Evolutionary conservation across 2,329 filamentous ascomycete species (phyloP).

Genomic region (Ascochyta pisi): DNA sequence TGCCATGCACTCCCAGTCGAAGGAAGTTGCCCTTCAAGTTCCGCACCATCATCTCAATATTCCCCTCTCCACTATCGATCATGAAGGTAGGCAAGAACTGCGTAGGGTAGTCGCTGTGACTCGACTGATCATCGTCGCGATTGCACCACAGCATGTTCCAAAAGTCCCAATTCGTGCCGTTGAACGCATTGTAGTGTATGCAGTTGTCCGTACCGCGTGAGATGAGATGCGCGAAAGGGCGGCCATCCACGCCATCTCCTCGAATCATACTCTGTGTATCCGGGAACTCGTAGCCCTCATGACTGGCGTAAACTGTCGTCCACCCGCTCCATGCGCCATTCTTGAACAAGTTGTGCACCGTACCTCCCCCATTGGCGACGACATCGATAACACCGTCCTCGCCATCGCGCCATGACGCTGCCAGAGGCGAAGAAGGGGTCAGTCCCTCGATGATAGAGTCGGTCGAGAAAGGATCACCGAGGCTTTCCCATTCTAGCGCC

Average conservation of each 20-base stretch:
- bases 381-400: slow-evolving; percentile 15
- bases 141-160: slow-evolving; percentile 4
- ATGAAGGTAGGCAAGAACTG: slow-evolving; percentile 6
- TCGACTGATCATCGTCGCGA: not conserved
- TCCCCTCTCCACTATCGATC: not conserved
- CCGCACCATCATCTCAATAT: not conserved
- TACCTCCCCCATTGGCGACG: not conserved
- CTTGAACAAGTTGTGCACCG: slow-evolving; percentile 10
- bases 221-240: slow-evolving; percentile 13
- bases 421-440: not conserved
- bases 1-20: not conserved
- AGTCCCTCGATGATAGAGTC: not conserved
- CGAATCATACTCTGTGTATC: slow-evolving; percentile 19
- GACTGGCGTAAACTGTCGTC: slow-evolving; percentile 7
- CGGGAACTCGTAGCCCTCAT: slow-evolving; percentile 15
- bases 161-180: slow-evolving; percentile 13
- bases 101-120: not conserved
- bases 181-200: slow-evolving; percentile 12
- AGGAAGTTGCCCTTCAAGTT: not conserved
- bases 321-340: slow-evolving; percentile 18
- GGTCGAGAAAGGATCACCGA: not conserved
- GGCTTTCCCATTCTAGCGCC: not conserved
- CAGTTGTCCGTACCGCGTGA: slow-evolving; percentile 16
- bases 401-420: slow-evolving; percentile 3
- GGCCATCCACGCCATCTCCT: slow-evolving; percentile 1